Evolutionary conservation across 2,329 filamentous ascomycete genomes (phyloP).

Genomic region (Botrytis elliptica): DNA sequence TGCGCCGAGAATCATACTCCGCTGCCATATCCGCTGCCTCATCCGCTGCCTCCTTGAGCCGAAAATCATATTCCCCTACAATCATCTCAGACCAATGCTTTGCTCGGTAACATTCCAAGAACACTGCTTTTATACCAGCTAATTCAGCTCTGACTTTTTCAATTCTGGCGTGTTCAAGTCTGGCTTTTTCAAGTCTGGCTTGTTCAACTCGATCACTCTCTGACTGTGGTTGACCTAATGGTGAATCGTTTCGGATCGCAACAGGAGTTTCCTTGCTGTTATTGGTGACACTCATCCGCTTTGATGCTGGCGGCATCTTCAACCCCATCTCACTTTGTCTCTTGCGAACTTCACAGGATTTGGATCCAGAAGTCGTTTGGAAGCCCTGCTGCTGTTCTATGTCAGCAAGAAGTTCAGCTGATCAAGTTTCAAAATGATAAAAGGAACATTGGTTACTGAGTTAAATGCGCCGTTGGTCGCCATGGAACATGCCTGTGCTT

Average conservation of each 20-base stretch:
- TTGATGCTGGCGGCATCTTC: neutral
- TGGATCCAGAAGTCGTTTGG: neutral
- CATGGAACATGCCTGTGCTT: neutral
- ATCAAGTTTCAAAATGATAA: neutral
- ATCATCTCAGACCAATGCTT: no score
- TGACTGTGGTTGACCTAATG: neutral
- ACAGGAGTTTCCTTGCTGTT: neutral
- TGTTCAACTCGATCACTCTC: neutral
- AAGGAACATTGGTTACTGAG: neutral
- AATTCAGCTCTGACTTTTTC: neutral
- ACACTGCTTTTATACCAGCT: accelerated
- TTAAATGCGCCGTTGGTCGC: neutral
- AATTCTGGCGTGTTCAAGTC: neutral
- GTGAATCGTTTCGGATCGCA: neutral
- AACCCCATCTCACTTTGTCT: no score
- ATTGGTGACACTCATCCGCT: neutral
- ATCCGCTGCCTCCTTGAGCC: neutral
- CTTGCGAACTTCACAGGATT: neutral
- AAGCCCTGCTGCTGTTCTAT: neutral
- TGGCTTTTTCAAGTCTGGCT: no score
- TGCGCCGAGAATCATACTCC: neutral
- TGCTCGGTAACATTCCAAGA: no score
- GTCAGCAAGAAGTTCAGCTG: neutral
- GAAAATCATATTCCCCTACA: neutral
- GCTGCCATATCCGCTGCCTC: no score